phyloP scores from a whole-genome alignment of 2,329 filamentous ascomycete species.

The Saccharata proteae region DNA sequence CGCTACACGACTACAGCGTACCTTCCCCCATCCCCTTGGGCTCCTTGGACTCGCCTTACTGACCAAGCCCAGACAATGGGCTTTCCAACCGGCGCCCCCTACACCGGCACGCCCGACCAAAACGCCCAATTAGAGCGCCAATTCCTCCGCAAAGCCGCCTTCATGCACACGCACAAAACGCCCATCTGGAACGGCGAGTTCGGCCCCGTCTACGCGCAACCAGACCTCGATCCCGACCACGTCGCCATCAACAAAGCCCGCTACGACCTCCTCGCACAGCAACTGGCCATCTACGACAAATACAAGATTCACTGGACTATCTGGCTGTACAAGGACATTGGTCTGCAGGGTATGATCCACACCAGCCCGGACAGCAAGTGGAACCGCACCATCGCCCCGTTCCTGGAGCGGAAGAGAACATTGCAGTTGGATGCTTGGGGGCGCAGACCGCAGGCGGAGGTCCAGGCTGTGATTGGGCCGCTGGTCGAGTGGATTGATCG shows the following conservation, averaged over 20 bases:
- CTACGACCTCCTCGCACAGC: constrained; percentile 31
- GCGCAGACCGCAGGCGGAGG: constrained; percentile 22
- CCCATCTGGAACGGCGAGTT: constrained; percentile 40
- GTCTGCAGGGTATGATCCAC: constrained; percentile 20
- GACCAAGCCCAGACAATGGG: constrained; percentile 27
- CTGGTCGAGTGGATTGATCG: constrained; percentile 20
- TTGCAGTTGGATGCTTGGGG: constrained; percentile 47
- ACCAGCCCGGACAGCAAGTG: constrained; percentile 17
- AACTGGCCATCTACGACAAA: constrained; percentile 41
- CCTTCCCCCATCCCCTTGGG: too few relatives aligned
- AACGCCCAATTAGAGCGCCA: constrained; percentile 30
- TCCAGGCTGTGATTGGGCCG: constrained; percentile 33
- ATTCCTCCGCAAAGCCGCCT: constrained; percentile 37
- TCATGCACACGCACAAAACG: constrained; percentile 30
- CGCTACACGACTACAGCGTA: constrained; percentile 40
- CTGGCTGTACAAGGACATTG: constrained; percentile 24
- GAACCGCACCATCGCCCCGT: constrained; percentile 39
- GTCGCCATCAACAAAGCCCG: constrained; percentile 30
- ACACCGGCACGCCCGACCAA: constrained; percentile 31
- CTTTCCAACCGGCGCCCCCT: constrained; percentile 34
- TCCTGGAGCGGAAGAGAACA: constrained; percentile 43
- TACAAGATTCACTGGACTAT: constrained; percentile 45
- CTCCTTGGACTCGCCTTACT: neutral
- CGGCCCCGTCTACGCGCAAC: constrained; percentile 37
- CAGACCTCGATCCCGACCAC: constrained; percentile 24